Evolutionary conservation across 2,329 filamentous ascomycete species (phyloP).

Genomic region (Pseudocercospora pini-densiflorae): DNA sequence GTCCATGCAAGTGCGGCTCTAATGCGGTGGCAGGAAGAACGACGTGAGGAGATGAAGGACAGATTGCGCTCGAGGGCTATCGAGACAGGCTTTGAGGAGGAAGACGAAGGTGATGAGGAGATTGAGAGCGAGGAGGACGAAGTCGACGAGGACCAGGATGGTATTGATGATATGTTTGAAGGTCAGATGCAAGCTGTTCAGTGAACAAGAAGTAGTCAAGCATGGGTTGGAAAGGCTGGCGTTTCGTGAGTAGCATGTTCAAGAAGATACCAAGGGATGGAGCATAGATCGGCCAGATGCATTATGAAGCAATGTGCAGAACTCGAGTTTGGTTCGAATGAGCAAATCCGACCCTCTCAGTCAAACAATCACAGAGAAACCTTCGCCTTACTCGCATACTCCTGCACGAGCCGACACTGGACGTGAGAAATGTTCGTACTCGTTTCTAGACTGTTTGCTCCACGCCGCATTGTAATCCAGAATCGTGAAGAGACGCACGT

Average conservation of each 20-base stretch:
- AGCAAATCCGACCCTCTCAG: not conserved
- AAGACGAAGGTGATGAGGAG: slow-evolving; percentile 62
- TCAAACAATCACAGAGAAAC: not conserved
- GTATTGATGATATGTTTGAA: slow-evolving; percentile 52
- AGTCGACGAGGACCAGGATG: slow-evolving; percentile 64
- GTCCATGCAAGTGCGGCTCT: slow-evolving; percentile 89
- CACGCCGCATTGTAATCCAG: not conserved
- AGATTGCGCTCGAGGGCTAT: slow-evolving; percentile 71
- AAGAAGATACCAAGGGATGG: not conserved
- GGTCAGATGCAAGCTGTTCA: slow-evolving; percentile 31
- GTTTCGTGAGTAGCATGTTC: not conserved
- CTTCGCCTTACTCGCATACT: not conserved
- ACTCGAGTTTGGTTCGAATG: not conserved
- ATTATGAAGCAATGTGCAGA: not conserved
- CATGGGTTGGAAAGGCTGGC: not conserved
- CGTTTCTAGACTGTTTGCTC: not conserved
- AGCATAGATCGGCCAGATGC: not conserved
- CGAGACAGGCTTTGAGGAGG: slow-evolving; percentile 79
- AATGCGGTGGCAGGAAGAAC: slow-evolving; percentile 85
- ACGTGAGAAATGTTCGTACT: not conserved
- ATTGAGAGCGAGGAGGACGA: slow-evolving; percentile 62
- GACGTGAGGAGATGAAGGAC: slow-evolving; percentile 80
- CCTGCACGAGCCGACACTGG: too few species aligned
- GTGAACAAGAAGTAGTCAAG: not conserved
- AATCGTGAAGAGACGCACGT: not conserved